Evolutionary conservation across 1,139 yeast species (phyloP).

Genomic region (Nakaseomyces bracarensis): DNA sequence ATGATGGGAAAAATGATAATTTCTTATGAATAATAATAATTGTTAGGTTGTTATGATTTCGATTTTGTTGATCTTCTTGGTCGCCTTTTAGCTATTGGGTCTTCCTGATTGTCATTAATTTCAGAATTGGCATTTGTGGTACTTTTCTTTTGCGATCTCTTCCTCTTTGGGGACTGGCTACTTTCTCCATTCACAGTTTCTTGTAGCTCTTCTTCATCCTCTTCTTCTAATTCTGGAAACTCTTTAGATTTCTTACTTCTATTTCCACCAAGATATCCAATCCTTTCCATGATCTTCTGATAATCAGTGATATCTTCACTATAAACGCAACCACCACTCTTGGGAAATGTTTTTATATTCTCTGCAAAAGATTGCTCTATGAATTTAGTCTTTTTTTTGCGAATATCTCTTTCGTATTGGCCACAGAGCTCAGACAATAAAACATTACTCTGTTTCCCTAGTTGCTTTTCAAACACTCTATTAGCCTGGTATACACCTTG

Average conservation of each 20-base stretch:
- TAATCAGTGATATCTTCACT: constrained; percentile 16
- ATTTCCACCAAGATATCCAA: constrained; percentile 1
- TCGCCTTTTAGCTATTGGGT: background rate
- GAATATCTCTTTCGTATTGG: constrained; percentile 1
- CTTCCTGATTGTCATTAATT: background rate
- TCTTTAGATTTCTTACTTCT: background rate
- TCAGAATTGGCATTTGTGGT: background rate
- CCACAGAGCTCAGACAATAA: background rate
- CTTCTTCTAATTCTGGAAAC: background rate
- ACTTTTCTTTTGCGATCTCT: background rate
- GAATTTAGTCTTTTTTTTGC: constrained; percentile 16
- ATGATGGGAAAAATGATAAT: background rate
- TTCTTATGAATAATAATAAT: no score
- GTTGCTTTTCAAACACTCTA: constrained; percentile 11
- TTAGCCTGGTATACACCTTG: constrained; percentile 17
- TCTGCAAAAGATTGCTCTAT: constrained; percentile 19
- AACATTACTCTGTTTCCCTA: constrained; percentile 1
- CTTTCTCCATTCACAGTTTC: no score
- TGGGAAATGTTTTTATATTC: constrained; percentile 19
- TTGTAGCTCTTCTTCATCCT: background rate
- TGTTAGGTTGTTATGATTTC: background rate
- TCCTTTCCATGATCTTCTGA: constrained; percentile 1
- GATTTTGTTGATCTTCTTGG: background rate
- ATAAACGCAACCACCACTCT: constrained; percentile 19
- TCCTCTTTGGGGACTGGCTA: background rate